Evolutionary conservation across 2,329 filamentous ascomycete genomes (phyloP).

Genomic region (Akanthomyces dipterigenus): DNA sequence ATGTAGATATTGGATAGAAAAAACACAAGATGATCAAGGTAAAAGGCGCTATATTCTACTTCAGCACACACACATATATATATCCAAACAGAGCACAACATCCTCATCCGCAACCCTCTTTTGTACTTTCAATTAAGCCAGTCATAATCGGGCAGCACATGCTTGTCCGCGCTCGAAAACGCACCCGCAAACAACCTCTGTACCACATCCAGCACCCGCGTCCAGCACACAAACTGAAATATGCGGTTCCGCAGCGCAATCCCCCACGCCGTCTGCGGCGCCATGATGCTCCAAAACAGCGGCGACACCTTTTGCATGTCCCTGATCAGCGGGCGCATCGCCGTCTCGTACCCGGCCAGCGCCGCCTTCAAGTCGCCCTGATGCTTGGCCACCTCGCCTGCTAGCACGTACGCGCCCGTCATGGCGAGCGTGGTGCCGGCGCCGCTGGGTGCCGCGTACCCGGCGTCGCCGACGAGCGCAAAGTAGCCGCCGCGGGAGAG

Average conservation of each 20-base stretch:
- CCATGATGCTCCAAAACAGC: slow-evolving; percentile 28
- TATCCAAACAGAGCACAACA: background rate
- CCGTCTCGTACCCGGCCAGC: slow-evolving; percentile 33
- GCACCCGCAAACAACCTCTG: slow-evolving; percentile 24
- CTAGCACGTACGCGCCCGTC: slow-evolving; percentile 43
- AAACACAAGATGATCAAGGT: background rate
- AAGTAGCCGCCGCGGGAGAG: slow-evolving; percentile 33
- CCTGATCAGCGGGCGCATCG: slow-evolving; percentile 34
- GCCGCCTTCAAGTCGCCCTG: slow-evolving; percentile 23
- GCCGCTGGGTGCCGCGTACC: slow-evolving; percentile 37
- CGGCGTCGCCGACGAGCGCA: slow-evolving; percentile 45
- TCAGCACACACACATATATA: background rate
- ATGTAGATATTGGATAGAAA: background rate
- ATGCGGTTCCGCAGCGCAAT: slow-evolving; percentile 37
- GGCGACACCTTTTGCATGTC: slow-evolving; percentile 27
- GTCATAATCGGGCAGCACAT: slow-evolving; percentile 32
- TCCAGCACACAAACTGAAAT: slow-evolving; percentile 33
- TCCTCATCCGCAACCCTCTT: background rate
- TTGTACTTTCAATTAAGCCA: slow-evolving; percentile 5
- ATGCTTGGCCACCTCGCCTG: slow-evolving; percentile 34
- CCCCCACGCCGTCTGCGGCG: slow-evolving; percentile 38
- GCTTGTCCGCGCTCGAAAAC: slow-evolving; percentile 20
- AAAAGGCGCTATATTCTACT: background rate
- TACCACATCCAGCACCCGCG: slow-evolving; percentile 19
- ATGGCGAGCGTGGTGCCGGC: slow-evolving; percentile 40